These are phyloP conservation scores for Colletotrichum graminicola DNA, from an alignment of 2,329 filamentous ascomycete species.

Conservation along the genomic window DNA sequence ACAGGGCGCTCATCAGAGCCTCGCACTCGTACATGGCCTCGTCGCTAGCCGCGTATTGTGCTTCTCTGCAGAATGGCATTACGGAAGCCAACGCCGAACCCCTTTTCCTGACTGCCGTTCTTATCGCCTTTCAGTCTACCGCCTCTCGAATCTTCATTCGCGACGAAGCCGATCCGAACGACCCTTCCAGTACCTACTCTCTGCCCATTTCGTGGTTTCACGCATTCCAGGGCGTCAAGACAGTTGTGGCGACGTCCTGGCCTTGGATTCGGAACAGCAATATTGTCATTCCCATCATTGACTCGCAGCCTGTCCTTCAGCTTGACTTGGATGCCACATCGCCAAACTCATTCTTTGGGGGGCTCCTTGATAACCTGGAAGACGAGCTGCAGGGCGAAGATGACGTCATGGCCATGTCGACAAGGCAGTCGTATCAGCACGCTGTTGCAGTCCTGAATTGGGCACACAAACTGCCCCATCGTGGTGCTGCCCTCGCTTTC, in stretches of 20 bases:
- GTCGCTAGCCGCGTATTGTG: constrained; percentile 71
- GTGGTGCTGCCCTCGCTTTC: constrained; percentile 71
- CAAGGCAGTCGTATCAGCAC: constrained; percentile 70
- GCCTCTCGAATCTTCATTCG: constrained; percentile 72
- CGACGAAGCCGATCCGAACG: constrained; percentile 61
- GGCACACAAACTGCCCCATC: constrained; percentile 71
- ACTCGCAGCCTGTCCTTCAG: constrained; percentile 72
- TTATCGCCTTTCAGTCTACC: constrained; percentile 76
- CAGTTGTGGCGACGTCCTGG: constrained; percentile 74
- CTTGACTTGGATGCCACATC: constrained; percentile 67
- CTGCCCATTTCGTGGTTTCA: constrained; percentile 76
- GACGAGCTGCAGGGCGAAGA: constrained; percentile 60
- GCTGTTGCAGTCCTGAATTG: constrained; percentile 76
- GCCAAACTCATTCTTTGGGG: constrained; percentile 69
- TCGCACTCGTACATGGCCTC: constrained; percentile 76
- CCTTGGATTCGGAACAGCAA: constrained; percentile 70
- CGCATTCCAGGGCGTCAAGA: constrained; percentile 75
- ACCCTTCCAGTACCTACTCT: constrained; percentile 61
- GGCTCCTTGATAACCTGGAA: constrained; percentile 69
- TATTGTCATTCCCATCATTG: constrained; percentile 71
- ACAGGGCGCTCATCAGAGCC: constrained; percentile 70
- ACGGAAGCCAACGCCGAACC: constrained; percentile 71
- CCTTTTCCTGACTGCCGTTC: constrained; percentile 71
- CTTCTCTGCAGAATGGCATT: constrained; percentile 67
- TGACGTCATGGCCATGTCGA: constrained; percentile 52